These are phyloP conservation scores for Asterella californica DNA, from an alignment of 225 moss, liverwort and hornwort species.

Conservation along the genomic window DNA sequence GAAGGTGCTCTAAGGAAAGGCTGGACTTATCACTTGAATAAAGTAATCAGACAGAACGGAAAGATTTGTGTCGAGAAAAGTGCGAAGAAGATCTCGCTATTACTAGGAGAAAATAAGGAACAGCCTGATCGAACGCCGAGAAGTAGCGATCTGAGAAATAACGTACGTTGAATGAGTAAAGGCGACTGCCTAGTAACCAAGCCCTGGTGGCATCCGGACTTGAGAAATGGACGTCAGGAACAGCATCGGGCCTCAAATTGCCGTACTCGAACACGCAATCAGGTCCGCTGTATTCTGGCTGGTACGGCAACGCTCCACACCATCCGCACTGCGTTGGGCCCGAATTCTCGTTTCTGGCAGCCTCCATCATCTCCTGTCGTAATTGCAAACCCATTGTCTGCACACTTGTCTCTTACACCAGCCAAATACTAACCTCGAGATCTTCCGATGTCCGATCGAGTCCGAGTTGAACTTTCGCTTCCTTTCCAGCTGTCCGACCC, in stretches of 20 bases:
- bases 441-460: not conserved
- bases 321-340: conserved; percentile 7
- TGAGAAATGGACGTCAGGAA: conserved; percentile 45
- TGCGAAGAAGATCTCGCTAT: not conserved
- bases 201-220: conserved; percentile 53
- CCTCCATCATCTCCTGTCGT: conserved; percentile 13
- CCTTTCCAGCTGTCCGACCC: conserved; percentile 3
- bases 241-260: conserved; percentile 68
- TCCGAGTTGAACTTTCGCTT: not conserved
- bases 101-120: not conserved
- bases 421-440: not conserved
- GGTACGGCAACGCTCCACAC: not conserved
- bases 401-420: not conserved
- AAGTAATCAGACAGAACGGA: not conserved
- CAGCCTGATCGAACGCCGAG: not conserved
- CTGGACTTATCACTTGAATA: no score
- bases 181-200: conserved; percentile 64
- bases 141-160: not conserved
- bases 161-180: conserved; percentile 60
- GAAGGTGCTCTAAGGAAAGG: not conserved
- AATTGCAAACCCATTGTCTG: conserved; percentile 27
- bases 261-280: conserved; percentile 66
- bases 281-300: conserved; percentile 9
- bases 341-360: conserved; percentile 1
- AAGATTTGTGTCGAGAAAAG: not conserved